Evolutionary conservation across 805 yeast species (phyloP), one percentile per base, ranked within the genome.

Genomic region (Candida hungchunana): DNA sequence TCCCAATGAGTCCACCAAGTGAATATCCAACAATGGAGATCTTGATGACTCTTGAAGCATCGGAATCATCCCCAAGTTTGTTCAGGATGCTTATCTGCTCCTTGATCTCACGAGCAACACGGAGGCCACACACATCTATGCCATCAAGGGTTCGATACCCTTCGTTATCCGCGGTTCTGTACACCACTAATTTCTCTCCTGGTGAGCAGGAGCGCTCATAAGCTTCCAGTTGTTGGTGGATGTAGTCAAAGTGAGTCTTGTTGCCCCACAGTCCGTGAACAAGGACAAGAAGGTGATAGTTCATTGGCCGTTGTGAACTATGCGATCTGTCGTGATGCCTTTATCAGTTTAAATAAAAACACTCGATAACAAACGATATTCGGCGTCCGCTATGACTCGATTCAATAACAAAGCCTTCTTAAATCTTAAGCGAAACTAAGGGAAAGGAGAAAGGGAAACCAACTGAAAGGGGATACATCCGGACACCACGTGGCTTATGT

Each of bases 121-220:
- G 64, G 32, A 77, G 66, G 2, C 95, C 95, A 52, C 93, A 85
- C 18, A 85, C 77, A 46, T 86, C 95, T 16, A 86, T 77, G 2
- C 96, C 96, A 53, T 87, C 96, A 48, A 85, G 80, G 3, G 95
- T 87, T 51, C 74, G 73, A 53, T 77, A 83, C 6, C 89, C 90
- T 37, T 47, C 53, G 22, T 53, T 56, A 15, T 40, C 50, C 31
- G 41, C 47, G 14, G 48, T 47, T 28, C 40, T 49, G 34, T 33
- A 54, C 15, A 44, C 48, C 6, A 51, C 47, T 9, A 47, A 37
- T 25, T 37, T 24, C 14, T 33, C 53, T 18, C 52, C 51, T 2
- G 41, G 34, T 3, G 55, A 55, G 3, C 53, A 50, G 5, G 15
- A 7, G 6, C 9, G 10, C n/a, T 61, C 44, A 1, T 56, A 44